These are phyloP conservation scores for Acanthochlamys bracteata DNA, from an alignment of 106 monocot genomes.

Conservation along the genomic window DNA sequence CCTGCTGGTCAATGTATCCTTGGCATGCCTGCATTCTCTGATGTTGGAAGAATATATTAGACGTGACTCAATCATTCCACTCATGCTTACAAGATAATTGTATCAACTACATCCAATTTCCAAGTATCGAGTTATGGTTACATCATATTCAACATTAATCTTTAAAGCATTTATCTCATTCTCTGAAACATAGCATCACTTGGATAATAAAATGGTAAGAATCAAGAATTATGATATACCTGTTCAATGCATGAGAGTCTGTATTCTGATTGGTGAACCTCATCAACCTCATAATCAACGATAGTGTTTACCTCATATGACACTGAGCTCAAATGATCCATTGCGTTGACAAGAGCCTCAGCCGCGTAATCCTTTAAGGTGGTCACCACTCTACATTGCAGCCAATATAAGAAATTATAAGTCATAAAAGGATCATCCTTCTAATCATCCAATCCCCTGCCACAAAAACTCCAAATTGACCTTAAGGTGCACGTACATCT, in stretches of 20 bases:
- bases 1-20: slow-evolving; percentile 48
- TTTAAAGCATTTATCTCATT: not conserved
- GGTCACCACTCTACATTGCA: slow-evolving; percentile 51
- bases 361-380: slow-evolving; percentile 84
- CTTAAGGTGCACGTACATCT: slow-evolving; percentile 37
- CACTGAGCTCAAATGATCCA: slow-evolving; percentile 84
- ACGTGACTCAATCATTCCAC: no score
- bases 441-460: not conserved
- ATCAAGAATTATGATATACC: slow-evolving; percentile 15
- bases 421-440: not conserved
- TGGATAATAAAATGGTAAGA: not conserved
- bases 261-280: slow-evolving; percentile 40
- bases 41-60: not conserved
- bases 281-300: slow-evolving; percentile 53
- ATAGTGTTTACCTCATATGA: slow-evolving; percentile 61
- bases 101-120: not conserved
- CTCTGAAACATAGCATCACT: not conserved
- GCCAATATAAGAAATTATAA: not conserved
- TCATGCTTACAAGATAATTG: not conserved
- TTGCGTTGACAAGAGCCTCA: slow-evolving; percentile 81
- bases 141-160: not conserved
- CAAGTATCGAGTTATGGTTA: not conserved
- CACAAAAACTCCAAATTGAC: not conserved
- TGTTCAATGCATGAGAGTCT: slow-evolving; percentile 68
- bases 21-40: slow-evolving; percentile 70